These are phyloP conservation scores for Pleurozium schreberi DNA, from an alignment of 225 moss, liverwort and hornwort genomes.

Conservation along the genomic window DNA sequence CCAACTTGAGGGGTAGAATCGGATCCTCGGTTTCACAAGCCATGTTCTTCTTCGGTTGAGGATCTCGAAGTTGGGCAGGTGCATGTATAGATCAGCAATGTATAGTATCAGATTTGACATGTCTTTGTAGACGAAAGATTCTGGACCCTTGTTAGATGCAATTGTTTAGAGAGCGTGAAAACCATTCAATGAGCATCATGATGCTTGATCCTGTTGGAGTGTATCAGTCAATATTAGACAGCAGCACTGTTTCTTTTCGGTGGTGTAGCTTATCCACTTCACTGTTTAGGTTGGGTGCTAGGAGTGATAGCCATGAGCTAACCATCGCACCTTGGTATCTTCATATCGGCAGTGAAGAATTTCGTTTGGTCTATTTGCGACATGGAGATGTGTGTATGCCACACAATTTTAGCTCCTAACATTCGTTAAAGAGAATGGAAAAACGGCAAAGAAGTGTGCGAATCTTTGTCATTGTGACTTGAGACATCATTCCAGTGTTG, in stretches of 20 bases:
- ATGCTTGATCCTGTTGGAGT: neutral
- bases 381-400: neutral
- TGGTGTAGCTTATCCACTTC: neutral
- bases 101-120: neutral
- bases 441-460: neutral
- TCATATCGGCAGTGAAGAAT: neutral
- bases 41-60: neutral
- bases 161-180: neutral
- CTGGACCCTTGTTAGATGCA: neutral
- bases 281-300: neutral
- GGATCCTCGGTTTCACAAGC: neutral
- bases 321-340: neutral
- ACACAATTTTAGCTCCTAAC: neutral
- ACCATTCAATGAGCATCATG: slow-evolving; percentile 5
- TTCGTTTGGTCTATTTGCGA: neutral
- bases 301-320: neutral
- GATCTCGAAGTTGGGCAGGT: neutral
- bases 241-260: neutral
- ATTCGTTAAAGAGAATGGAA: neutral
- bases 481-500: neutral
- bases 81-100: neutral
- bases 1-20: neutral
- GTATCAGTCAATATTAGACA: neutral
- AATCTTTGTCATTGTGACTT: neutral
- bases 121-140: neutral